Evolutionary conservation across 768 basidiomycete genomes (phyloP), one percentile per base, ranked within the genome.

Genomic region (Suillus plorans): DNA sequence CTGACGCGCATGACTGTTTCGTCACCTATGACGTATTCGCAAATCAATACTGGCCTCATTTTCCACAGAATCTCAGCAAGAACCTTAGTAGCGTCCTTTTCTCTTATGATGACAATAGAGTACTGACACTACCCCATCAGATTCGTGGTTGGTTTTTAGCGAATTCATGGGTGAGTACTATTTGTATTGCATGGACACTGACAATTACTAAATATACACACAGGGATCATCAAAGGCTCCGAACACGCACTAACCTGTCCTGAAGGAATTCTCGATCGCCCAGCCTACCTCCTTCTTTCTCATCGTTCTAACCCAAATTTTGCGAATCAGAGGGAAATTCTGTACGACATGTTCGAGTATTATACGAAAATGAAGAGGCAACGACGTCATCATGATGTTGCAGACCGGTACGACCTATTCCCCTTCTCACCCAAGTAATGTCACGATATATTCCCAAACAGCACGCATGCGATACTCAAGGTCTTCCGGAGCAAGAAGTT

Each of bases 161-260:
- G 88, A 91, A 69, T 74, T 91, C 31, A 80, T 91, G 64, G 89
- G 89, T 85, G 60, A n/a, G 77, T 69, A 41, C 31, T 44, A 41
- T 12, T 34, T 20, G 36, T n/a, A 22, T 9, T 60, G 14, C 31
- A 25, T 18, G 2, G 9, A 61, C 8, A 7, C 7, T 3, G 8
- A 61, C 7, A 44, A 2, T 44, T 14, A 45, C 34, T 52, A 8
- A 56, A 56, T 39, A 49, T 16, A 31, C 37, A 47, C 22, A 31
- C 22, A 72, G 89, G 89, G 36, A 83, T 88, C 7, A 86, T 92
- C 66, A 83, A 85, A 69, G 90, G 90, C 18, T 89, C 89, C 0
- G 88, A 90, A 70, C 75, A 76, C 56, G 77, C 88, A 0, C 62
- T 86, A 8, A 63, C 63, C 0, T 74, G 68, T 60, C 70, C 69